phyloP scores from a whole-genome alignment of 495 filamentous ascomycete genomes.

The Penicillium bialowiezense region DNA sequence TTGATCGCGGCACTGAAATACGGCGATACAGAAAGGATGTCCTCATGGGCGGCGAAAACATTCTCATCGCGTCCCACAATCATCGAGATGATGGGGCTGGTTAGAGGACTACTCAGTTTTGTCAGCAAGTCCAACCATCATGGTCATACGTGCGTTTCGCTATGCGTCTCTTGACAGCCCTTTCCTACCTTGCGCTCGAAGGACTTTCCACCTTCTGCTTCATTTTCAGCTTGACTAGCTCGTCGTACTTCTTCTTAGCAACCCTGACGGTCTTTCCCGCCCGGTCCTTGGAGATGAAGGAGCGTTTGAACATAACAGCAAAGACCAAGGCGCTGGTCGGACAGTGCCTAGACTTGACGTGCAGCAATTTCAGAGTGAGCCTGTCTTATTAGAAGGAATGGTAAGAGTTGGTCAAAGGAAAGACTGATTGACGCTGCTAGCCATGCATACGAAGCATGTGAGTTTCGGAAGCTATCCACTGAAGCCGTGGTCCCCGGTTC shows the following conservation, averaged over 20 bases:
- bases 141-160: too few species aligned
- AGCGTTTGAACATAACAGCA: constrained; percentile 77
- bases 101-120: constrained; percentile 47
- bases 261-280: constrained; percentile 75
- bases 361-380: constrained; percentile 22
- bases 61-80: constrained; percentile 76
- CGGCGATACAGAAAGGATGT: constrained; percentile 58
- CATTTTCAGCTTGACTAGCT: constrained; percentile 72
- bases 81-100: constrained; percentile 80
- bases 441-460: constrained; percentile 35
- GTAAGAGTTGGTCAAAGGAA: constrained; percentile 35
- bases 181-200: constrained; percentile 44
- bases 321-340: constrained; percentile 14
- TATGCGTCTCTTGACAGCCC: neutral
- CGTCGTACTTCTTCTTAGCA: constrained; percentile 69
- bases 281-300: constrained; percentile 71
- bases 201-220: constrained; percentile 60
- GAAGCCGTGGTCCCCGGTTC: constrained; percentile 19
- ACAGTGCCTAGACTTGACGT: constrained; percentile 6
- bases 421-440: constrained; percentile 35
- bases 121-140: constrained; percentile 4
- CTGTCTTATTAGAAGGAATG: constrained; percentile 32
- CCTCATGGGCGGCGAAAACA: constrained; percentile 71
- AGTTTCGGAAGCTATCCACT: constrained; percentile 35
- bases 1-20: constrained; percentile 55